Base-by-base conservation (phyloP, 306 rosid species). In the Trichosanthes cucumerina region DNA sequence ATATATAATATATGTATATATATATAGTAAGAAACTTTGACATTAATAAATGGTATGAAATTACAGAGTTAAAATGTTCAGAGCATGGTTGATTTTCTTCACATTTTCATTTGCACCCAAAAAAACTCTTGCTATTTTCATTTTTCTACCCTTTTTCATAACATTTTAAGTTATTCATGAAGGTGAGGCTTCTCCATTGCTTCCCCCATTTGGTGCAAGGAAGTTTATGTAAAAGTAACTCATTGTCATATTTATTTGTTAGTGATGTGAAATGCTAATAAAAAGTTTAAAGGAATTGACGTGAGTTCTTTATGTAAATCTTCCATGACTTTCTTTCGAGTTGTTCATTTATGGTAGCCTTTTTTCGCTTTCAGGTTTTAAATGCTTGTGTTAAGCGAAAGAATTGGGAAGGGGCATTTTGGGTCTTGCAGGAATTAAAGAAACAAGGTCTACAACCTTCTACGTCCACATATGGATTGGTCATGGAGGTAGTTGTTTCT, bases 381-480 rank as follows among this genome's bases (percentile, higher is more conserved):
- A 94, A 94, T 87, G 95, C 96, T 60, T 92, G 97, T 80, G 85
- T 85, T 83, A 91, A 86, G 81, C 84, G 84, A 83, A 88, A 89
- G 84, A 90, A 92, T 79, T 94, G 96, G 97, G 97, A 94, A 86
- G 98, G 98, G 23, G 97, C 96, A 80, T 92, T 94, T 84, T 94
- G 98, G 96, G 97, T 94, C 80, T 81, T 94, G 81, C 93, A 94
- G 87, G 95, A 92, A 85, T 86, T 94, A 79, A 88, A 92, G 91
- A 78, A 84, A 78, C 87, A 84, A 77, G 78, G 85, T 73, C 64
- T 84, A 68, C 85, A 82, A 58, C 96, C 95, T 82, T 81, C 88
- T 15, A 57, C 89, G 62, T 76, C 95, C 21, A 92, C 98, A 23
- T 89, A 90, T 81, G 98, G 96, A 83, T 93, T 94, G 34, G 94